These are phyloP conservation scores for Aeminium ludgeri DNA, from an alignment of 495 filamentous ascomycete species.

Conservation along the genomic window DNA sequence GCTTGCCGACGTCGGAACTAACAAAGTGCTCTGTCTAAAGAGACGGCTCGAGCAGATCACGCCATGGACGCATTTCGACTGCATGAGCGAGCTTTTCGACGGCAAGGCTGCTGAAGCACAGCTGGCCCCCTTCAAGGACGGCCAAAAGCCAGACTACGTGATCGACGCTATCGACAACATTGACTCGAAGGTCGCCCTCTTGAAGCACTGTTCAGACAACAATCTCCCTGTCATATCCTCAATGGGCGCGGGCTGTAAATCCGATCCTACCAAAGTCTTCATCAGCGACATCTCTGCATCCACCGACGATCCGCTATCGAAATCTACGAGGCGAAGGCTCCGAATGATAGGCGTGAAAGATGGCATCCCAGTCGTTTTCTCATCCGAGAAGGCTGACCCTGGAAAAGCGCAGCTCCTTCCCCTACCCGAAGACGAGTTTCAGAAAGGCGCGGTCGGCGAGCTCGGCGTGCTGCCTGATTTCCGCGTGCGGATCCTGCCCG, in stretches of 20 bases:
- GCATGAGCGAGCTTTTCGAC: conserved; percentile 69
- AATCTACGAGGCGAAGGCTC: conserved; percentile 62
- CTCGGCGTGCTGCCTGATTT: conserved; percentile 82
- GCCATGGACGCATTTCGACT: conserved; percentile 84
- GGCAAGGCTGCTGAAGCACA: conserved; percentile 44
- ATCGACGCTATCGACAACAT: conserved; percentile 99
- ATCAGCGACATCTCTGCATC: conserved; percentile 84
- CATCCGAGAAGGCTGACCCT: conserved; percentile 75
- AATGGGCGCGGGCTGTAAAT: conserved; percentile 97
- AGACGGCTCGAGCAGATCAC: conserved; percentile 64
- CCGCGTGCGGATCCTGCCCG: conserved; percentile 79
- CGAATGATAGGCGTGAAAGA: conserved; percentile 62
- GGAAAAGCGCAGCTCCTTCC: conserved; percentile 84
- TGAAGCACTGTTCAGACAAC: conserved; percentile 70
- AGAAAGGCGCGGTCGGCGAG: conserved; percentile 75
- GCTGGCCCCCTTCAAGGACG: conserved; percentile 45
- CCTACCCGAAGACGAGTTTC: conserved; percentile 72
- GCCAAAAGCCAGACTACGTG: conserved; percentile 61
- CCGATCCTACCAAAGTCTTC: conserved; percentile 79
- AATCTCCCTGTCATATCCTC: conserved; percentile 69
- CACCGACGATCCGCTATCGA: conserved; percentile 77
- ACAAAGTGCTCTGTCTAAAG: conserved; percentile 75
- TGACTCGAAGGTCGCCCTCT: conserved; percentile 79
- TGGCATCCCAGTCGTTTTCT: conserved; percentile 84
- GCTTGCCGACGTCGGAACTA: conserved; percentile 81